A percentile compares a stretch with the other conserved stretches of the same genome.
Conservation (phyloP, 441 rosid genomes). For the Pelargonium myrrhifolium region DNA sequence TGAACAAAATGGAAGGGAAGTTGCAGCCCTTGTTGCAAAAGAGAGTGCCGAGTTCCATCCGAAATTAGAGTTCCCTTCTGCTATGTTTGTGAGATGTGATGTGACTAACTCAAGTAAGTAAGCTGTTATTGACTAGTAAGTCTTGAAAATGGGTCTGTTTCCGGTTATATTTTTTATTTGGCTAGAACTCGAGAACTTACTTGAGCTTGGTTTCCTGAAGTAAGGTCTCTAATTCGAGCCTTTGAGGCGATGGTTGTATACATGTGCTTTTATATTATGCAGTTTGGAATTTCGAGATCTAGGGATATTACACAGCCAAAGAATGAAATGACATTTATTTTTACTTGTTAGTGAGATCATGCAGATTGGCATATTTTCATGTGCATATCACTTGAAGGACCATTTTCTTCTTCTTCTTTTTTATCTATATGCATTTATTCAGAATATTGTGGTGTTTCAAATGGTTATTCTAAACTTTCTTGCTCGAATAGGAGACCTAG, state of each 20-base stretch:
- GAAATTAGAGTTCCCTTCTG: slow-evolving; percentile 46
- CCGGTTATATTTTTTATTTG: too few relatives aligned
- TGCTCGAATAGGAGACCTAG: slow-evolving; percentile 46
- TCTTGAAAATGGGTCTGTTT: too few relatives aligned
- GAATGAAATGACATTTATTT: not conserved
- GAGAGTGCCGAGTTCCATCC: slow-evolving; percentile 58
- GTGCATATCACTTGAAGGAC: too few relatives aligned
- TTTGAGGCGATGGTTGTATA: not conserved
- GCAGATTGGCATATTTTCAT: not conserved
- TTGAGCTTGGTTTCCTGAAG: too few relatives aligned
- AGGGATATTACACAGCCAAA: not conserved
- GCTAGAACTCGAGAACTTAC: too few relatives aligned
- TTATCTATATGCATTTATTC: not conserved
- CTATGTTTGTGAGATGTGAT: slow-evolving; percentile 66
- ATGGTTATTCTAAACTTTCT: not conserved
- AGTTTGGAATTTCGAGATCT: not conserved
- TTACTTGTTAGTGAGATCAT: not conserved
- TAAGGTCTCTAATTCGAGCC: too few relatives aligned
- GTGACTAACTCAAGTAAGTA: slow-evolving; percentile 54
- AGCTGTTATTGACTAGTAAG: too few relatives aligned
- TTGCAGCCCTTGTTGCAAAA: slow-evolving; percentile 41
- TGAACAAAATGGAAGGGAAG: slow-evolving; percentile 72
- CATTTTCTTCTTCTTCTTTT: too few relatives aligned
- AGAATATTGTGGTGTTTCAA: not conserved
- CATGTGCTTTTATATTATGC: not conserved